Percentiles rank a stretch among this genome's conserved stretches.
phyloP scores from a whole-genome alignment of 2,329 filamentous ascomycete species.

The Scleromitrula shiraiana region DNA sequence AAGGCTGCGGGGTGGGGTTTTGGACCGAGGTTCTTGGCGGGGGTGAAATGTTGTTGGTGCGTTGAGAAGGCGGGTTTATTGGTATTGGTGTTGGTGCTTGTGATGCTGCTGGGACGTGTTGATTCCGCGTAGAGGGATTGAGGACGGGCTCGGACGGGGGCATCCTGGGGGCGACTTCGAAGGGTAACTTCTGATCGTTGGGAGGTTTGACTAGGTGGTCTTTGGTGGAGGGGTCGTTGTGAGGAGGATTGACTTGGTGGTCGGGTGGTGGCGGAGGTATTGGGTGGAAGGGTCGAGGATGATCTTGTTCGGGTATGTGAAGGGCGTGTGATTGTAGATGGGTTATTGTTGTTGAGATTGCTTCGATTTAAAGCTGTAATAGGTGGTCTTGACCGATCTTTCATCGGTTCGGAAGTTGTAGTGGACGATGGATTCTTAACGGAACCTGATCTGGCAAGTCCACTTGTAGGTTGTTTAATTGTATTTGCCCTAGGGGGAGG shows the following conservation, averaged over 20 bases:
- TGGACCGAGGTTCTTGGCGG: constrained; percentile 50
- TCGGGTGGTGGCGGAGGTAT: constrained; percentile 18
- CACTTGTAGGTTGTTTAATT: constrained; percentile 16
- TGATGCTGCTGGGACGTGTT: too few relatives aligned
- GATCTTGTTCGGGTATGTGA: constrained; percentile 25
- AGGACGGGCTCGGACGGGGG: not conserved
- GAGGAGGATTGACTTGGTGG: constrained; percentile 10
- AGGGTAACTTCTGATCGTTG: not conserved
- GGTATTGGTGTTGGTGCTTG: too few relatives aligned
- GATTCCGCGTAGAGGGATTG: constrained; percentile 15
- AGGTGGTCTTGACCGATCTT: constrained; percentile 11
- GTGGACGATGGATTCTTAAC: constrained; percentile 11
- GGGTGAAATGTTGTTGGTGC: constrained; percentile 60
- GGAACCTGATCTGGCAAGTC: constrained; percentile 21
- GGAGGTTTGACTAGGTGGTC: constrained; percentile 11
- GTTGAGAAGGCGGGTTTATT: constrained; percentile 42
- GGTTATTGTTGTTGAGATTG: constrained; percentile 25
- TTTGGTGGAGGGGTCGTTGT: constrained; percentile 11
- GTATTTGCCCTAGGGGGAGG: constrained; percentile 18
- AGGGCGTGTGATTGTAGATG: constrained; percentile 14
- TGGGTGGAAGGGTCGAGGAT: constrained; percentile 18
- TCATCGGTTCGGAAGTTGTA: constrained; percentile 8
- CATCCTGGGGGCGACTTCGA: constrained; percentile 7
- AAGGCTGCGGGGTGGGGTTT: constrained; percentile 53
- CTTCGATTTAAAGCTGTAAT: constrained; percentile 16